Evolutionary conservation across 345 rosid species (phyloP).

Genomic region (Limnanthes douglasii): DNA sequence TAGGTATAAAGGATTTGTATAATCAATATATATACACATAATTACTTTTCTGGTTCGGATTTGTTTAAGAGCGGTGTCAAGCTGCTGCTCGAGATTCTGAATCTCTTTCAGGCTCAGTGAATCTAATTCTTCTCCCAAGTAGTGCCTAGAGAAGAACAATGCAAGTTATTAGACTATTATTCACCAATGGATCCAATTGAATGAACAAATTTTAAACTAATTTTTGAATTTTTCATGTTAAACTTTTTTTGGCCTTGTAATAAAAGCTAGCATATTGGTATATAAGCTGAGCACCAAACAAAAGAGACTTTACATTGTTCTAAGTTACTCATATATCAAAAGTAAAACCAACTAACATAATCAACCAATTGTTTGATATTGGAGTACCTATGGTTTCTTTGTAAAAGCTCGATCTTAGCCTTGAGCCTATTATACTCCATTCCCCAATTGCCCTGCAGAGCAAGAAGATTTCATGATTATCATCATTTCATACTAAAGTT

Average conservation of each 20-base stretch:
- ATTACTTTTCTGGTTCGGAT: constrained; percentile 63
- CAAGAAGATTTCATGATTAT: no score
- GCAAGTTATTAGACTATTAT: no score
- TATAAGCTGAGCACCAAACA: no score
- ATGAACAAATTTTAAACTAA: no score
- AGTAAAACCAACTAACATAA: background rate
- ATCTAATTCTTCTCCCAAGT: constrained; percentile 71
- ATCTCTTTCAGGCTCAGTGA: constrained; percentile 56
- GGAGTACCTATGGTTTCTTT: constrained; percentile 63
- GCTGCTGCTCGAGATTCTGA: constrained; percentile 84
- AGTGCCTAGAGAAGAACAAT: constrained; percentile 46
- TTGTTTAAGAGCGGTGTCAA: constrained; percentile 72
- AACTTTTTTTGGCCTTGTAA: no score
- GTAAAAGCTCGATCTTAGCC: constrained; percentile 75
- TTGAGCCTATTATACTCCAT: constrained; percentile 67
- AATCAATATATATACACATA: background rate
- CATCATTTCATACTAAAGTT: no score
- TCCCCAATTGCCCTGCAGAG: constrained; percentile 56
- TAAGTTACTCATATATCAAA: no score
- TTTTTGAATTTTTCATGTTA: no score
- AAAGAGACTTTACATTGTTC: no score
- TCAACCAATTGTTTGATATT: no score
- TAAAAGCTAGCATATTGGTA: no score
- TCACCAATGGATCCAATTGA: no score
- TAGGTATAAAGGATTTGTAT: background rate